A percentile compares a stretch with the other conserved stretches of the same genome.
Conservation (phyloP, 495 filamentous ascomycete genomes). For the Friedmanniomyces endolithicus region DNA sequence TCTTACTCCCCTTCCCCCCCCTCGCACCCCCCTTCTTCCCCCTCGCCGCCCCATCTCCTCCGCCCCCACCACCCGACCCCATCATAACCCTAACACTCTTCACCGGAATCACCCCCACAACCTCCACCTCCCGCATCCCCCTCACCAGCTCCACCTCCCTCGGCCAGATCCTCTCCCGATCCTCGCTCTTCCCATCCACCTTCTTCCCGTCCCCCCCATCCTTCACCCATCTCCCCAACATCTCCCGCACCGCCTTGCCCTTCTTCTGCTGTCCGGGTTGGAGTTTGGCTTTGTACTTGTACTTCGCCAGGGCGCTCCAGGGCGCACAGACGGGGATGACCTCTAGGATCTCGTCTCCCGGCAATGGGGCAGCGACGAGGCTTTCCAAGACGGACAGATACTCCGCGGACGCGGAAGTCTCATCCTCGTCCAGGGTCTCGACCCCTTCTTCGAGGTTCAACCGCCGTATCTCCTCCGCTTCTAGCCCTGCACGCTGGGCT, state of each 20-base stretch:
- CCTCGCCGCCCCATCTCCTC: constrained; percentile 35
- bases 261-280: constrained; percentile 87
- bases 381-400: constrained; percentile 53
- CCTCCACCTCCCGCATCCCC: constrained; percentile 67
- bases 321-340: constrained; percentile 85
- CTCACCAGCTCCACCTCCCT: constrained; percentile 71
- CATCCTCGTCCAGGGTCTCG: constrained; percentile 36
- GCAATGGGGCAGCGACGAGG: constrained; percentile 62
- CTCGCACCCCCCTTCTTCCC: constrained; percentile 29
- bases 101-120: constrained; percentile 69
- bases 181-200: constrained; percentile 44
- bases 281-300: constrained; percentile 84
- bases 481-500: constrained; percentile 46
- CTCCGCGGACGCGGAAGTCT: constrained; percentile 38
- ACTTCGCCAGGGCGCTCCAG: constrained; percentile 62
- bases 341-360: constrained; percentile 79
- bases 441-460: constrained; percentile 34
- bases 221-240: constrained; percentile 58
- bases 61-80: constrained; percentile 31
- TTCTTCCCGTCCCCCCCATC: constrained; percentile 38
- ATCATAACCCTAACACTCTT: constrained; percentile 71
- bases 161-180: constrained; percentile 67
- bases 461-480: constrained; percentile 47
- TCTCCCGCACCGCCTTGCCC: constrained; percentile 86
- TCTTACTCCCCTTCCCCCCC: constrained; percentile 27